Evolutionary conservation across 1,139 yeast species (phyloP), one percentile per base, ranked within the genome.

Genomic region (Zygosaccharomyces sapae): DNA sequence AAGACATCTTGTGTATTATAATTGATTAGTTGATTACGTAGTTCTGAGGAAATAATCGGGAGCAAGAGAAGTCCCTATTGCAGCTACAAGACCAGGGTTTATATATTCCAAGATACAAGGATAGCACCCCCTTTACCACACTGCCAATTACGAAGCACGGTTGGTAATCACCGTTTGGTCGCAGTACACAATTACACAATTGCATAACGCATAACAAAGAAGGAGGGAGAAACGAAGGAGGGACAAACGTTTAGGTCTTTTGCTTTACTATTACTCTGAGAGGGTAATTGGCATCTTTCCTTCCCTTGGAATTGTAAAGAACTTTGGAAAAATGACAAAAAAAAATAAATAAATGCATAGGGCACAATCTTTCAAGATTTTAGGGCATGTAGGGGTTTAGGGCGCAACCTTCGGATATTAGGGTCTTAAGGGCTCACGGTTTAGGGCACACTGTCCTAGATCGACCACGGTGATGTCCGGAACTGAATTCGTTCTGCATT

Each of bases 1-100:
- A 46, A 25, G 38, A 37, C 19, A 49, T 45, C 52, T 45, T 46
- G 24, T 16, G 10, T 9, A 16, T 16, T 16, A 16, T 16, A 16
- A 16, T 16, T 16, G 16, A 16, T 16, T 16, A 16, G 16, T 16
- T 16, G 16, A 16, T 16, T 16, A 16, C 16, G n/a, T n/a, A n/a
- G n/a, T 16, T 16, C 16, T 16, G 16, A 16, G 16, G 16, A 16
- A 16, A 16, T 16, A 16, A 16, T 16, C 16, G 16, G 16, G 16
- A 16, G 16, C 16, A 16, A 16, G 16, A 16, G 16, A 16, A 16
- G 16, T 16, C 16, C 16, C 16, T 16, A 16, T 16, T n/a, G n/a
- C n/a, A n/a, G n/a, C n/a, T n/a, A n/a, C n/a, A n/a, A n/a, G n/a
- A n/a, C 16, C 31, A 27, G 31, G n/a, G 31, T 12, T 27, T 27